Evolutionary conservation across 192 early-diverging fungal species (phyloP).

Genomic region (Coemansia sp.): DNA sequence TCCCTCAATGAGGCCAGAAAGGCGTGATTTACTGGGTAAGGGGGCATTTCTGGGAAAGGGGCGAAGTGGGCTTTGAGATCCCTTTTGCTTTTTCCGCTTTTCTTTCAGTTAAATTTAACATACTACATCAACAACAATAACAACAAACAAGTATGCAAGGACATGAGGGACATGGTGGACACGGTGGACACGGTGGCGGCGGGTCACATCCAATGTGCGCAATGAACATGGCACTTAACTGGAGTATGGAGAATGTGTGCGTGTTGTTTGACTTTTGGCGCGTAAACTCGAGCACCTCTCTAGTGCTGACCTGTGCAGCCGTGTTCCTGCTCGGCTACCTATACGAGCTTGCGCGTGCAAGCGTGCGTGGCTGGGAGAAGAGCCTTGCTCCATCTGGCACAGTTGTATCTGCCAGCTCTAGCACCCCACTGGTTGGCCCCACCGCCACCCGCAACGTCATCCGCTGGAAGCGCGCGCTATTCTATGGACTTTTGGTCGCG

Average conservation of each 20-base stretch:
- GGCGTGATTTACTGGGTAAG: neutral
- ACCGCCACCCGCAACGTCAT: slow-evolving; percentile 38
- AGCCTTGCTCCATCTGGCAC: slow-evolving; percentile 5
- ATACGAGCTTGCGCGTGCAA: slow-evolving; percentile 38
- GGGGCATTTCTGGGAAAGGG: neutral
- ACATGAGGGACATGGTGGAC: slow-evolving; percentile 53
- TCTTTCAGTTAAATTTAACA: neutral
- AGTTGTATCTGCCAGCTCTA: slow-evolving; percentile 9
- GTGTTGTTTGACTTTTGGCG: slow-evolving; percentile 78
- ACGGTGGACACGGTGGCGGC: slow-evolving; percentile 34
- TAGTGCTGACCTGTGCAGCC: slow-evolving; percentile 61
- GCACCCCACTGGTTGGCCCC: slow-evolving; percentile 21
- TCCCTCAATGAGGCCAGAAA: neutral
- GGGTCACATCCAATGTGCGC: slow-evolving; percentile 50
- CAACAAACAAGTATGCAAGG: slow-evolving; percentile 43
- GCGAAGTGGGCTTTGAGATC: neutral
- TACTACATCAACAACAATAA: slow-evolving; percentile 7
- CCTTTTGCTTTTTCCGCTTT: neutral
- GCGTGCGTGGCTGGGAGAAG: slow-evolving; percentile 45
- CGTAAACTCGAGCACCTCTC: slow-evolving; percentile 54
- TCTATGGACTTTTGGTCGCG: slow-evolving; percentile 65
- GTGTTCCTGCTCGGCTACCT: slow-evolving; percentile 53
- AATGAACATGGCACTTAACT: slow-evolving; percentile 78
- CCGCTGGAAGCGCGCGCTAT: slow-evolving; percentile 59
- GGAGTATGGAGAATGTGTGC: slow-evolving; percentile 71